A percentile compares a stretch with the other conserved stretches of the same genome.
Evolutionary conservation across 2,329 filamentous ascomycete genomes (phyloP).

Genomic region (Nannizzia gypsea): DNA sequence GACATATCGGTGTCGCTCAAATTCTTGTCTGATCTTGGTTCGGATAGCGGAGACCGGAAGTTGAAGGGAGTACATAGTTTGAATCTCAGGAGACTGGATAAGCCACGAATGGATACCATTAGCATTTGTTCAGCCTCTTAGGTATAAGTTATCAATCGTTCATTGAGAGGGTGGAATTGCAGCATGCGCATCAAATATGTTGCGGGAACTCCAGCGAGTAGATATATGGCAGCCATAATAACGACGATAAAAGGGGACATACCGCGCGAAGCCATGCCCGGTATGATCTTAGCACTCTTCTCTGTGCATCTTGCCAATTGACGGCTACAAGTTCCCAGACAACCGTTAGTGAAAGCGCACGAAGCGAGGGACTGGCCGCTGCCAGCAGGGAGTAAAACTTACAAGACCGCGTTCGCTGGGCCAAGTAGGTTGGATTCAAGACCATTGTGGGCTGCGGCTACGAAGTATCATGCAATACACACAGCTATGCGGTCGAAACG

Average conservation of each 20-base stretch:
- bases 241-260: constrained; percentile 37
- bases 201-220: neutral
- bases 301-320: constrained; percentile 81
- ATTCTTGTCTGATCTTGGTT: constrained; percentile 91
- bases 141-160: neutral
- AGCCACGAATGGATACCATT: constrained; percentile 7
- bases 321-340: constrained; percentile 45
- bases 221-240: neutral
- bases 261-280: constrained; percentile 94
- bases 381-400: constrained; percentile 27
- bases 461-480: neutral
- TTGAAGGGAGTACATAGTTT: constrained; percentile 90
- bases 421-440: constrained; percentile 88
- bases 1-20: constrained; percentile 88
- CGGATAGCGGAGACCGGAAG: constrained; percentile 78
- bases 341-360: neutral
- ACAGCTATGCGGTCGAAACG: neutral
- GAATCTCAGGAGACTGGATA: constrained; percentile 80
- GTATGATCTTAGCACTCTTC: constrained; percentile 78
- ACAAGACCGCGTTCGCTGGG: constrained; percentile 68
- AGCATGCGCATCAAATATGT: neutral
- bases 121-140: neutral
- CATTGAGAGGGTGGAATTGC: neutral
- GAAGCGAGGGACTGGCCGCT: neutral
- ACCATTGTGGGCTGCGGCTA: constrained; percentile 46